Evolutionary conservation across 768 basidiomycete genomes (phyloP).

Genomic region (Dioszegia crocea): DNA sequence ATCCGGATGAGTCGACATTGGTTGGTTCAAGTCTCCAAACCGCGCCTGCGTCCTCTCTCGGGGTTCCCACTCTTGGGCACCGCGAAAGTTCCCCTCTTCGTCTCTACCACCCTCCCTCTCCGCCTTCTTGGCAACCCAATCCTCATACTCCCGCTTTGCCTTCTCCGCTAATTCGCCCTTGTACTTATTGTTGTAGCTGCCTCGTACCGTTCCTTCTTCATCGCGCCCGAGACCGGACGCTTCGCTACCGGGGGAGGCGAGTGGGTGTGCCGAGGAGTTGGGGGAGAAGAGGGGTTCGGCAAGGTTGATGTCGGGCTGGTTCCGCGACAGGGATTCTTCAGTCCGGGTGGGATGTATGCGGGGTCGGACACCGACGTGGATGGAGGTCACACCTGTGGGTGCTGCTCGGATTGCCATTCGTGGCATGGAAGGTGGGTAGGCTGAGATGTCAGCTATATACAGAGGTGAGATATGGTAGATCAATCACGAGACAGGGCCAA

Average conservation of each 20-base stretch:
- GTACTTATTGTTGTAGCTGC: slow-evolving; percentile 14
- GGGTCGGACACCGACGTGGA: slow-evolving; percentile 71
- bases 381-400: slow-evolving; percentile 83
- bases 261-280: neutral
- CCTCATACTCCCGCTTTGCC: slow-evolving; percentile 36
- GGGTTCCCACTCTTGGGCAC: slow-evolving; percentile 30
- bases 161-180: slow-evolving; percentile 16
- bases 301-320: slow-evolving; percentile 34
- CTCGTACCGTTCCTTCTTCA: slow-evolving; percentile 1
- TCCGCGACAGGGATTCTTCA: slow-evolving; percentile 22
- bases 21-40: slow-evolving; percentile 24
- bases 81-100: slow-evolving; percentile 8
- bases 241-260: neutral
- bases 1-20: slow-evolving; percentile 14
- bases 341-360: slow-evolving; percentile 35
- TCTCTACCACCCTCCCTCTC: slow-evolving; percentile 35
- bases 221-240: neutral
- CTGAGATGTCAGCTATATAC: slow-evolving; percentile 13
- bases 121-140: slow-evolving; percentile 26
- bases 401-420: slow-evolving; percentile 53
- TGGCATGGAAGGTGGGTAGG: slow-evolving; percentile 33
- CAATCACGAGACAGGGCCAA: too few species aligned
- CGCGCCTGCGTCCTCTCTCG: slow-evolving; percentile 19
- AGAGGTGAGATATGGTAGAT: neutral
- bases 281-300: slow-evolving; percentile 29